phyloP scores from a whole-genome alignment of 495 filamentous ascomycete genomes.

The Diplogelasinospora grovesii region DNA sequence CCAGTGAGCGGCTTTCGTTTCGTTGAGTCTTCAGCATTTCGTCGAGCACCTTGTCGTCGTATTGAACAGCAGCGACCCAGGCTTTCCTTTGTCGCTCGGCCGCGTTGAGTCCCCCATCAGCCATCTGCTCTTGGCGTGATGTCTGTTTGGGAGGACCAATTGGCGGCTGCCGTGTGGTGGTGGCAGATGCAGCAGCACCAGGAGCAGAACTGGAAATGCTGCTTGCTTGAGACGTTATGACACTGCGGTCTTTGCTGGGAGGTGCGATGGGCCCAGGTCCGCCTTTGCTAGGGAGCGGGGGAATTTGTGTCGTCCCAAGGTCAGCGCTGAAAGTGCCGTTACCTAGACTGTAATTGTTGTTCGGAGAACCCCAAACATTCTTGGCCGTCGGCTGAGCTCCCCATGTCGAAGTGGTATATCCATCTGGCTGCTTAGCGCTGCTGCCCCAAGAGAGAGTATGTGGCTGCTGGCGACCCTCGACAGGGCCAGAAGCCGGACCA shows the following conservation, averaged over 20 bases:
- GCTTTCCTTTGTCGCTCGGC: constrained; percentile 10
- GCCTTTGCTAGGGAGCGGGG: constrained; percentile 27
- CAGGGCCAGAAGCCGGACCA: constrained; percentile 8
- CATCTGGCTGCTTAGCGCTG: constrained; percentile 24
- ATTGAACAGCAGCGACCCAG: constrained; percentile 15
- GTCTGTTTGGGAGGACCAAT: constrained; percentile 33
- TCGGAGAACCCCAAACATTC: constrained; percentile 72
- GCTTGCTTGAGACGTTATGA: too few species aligned
- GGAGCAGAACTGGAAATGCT: too few species aligned
- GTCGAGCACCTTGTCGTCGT: constrained; percentile 19
- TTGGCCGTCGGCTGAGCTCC: constrained; percentile 35
- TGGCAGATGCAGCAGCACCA: not conserved
- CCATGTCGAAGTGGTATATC: constrained; percentile 28
- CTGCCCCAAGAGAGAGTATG: constrained; percentile 17
- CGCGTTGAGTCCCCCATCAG: not conserved
- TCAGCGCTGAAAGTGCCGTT: constrained; percentile 73
- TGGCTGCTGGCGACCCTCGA: constrained; percentile 15
- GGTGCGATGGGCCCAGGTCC: constrained; percentile 42
- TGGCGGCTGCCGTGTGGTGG: constrained; percentile 23
- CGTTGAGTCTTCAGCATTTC: constrained; percentile 20
- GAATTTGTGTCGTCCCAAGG: constrained; percentile 39
- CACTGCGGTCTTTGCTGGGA: constrained; percentile 13
- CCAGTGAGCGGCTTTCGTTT: constrained; percentile 18
- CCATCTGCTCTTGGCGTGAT: constrained; percentile 8
- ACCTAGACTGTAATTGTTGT: constrained; percentile 61